Evolutionary conservation across 2,329 filamentous ascomycete genomes (phyloP).

Genomic region (Colletotrichum sp.): DNA sequence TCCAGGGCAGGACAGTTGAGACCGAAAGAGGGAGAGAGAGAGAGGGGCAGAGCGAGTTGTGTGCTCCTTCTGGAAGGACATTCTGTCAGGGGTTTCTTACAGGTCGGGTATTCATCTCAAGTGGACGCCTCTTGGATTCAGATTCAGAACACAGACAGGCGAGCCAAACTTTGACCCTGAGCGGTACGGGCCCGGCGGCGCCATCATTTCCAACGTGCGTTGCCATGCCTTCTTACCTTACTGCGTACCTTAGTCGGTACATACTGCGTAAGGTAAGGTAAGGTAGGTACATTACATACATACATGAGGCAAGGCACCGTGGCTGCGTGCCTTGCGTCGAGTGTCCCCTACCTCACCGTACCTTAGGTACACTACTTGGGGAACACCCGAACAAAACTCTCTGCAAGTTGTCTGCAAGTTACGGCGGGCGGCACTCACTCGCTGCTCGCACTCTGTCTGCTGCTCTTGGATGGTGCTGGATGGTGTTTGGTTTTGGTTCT

Average conservation of each 20-base stretch:
- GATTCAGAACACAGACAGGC: not conserved
- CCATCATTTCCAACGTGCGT: not conserved
- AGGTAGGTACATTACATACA: no score
- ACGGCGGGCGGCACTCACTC: not conserved
- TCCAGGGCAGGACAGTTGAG: not conserved
- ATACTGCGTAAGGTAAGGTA: no score
- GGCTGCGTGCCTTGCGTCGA: not conserved
- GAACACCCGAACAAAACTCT: not conserved
- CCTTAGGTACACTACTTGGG: not conserved
- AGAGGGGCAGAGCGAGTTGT: not conserved
- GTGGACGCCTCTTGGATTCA: not conserved
- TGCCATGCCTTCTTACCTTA: not conserved
- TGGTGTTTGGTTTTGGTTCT: not conserved
- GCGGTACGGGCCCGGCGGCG: constrained; percentile 10
- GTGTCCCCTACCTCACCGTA: not conserved
- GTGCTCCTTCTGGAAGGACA: not conserved
- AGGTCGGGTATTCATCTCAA: not conserved
- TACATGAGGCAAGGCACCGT: not conserved
- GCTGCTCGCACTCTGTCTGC: not conserved
- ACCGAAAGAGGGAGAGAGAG: not conserved
- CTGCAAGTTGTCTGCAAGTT: not conserved
- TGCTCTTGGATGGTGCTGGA: not conserved
- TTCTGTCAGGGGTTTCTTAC: not conserved
- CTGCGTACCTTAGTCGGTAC: not conserved
- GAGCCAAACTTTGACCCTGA: constrained; percentile 6